phyloP scores from a whole-genome alignment of 1,284 basidiomycete genomes.

The Moesziomyces antarcticus region DNA sequence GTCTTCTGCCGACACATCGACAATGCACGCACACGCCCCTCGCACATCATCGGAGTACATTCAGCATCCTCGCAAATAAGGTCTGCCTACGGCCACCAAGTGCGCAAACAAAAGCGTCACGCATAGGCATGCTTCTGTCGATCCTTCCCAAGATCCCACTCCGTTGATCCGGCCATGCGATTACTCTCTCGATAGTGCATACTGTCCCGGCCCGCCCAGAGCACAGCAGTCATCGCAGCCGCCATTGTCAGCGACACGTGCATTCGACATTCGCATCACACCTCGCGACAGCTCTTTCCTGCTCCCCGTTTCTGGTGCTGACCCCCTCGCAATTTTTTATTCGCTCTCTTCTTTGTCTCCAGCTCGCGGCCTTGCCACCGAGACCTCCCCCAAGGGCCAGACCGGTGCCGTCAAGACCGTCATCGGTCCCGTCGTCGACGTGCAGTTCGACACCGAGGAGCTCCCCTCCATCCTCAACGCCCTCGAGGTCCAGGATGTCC shows the following conservation, averaged over 20 bases:
- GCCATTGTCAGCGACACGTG: background rate
- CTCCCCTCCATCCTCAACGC: slow-evolving; percentile 98
- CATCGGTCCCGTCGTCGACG: slow-evolving; percentile 90
- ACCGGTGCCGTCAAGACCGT: slow-evolving; percentile 66
- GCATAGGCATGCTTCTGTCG: too few species aligned
- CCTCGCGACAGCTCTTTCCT: background rate
- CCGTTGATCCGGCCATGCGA: too few species aligned
- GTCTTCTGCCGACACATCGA: slow-evolving; percentile 2
- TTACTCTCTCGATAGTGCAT: too few species aligned
- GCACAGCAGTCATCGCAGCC: background rate
- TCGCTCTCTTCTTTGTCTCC: background rate
- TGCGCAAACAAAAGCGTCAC: too few species aligned
- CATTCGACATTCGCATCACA: background rate
- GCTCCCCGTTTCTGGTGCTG: background rate
- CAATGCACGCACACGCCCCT: background rate
- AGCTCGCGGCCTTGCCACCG: slow-evolving; percentile 61
- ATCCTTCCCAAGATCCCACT: too few species aligned
- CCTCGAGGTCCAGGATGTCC: slow-evolving; percentile 93
- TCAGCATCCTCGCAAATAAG: background rate
- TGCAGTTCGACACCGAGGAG: slow-evolving; percentile 75
- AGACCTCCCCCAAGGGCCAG: slow-evolving; percentile 50
- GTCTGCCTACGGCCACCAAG: too few species aligned
- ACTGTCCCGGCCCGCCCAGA: too few species aligned
- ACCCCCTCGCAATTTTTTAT: slow-evolving; percentile 3
- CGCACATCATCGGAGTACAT: background rate